phyloP scores from a whole-genome alignment of 495 filamentous ascomycete species.

The Penicillium coprophilum region DNA sequence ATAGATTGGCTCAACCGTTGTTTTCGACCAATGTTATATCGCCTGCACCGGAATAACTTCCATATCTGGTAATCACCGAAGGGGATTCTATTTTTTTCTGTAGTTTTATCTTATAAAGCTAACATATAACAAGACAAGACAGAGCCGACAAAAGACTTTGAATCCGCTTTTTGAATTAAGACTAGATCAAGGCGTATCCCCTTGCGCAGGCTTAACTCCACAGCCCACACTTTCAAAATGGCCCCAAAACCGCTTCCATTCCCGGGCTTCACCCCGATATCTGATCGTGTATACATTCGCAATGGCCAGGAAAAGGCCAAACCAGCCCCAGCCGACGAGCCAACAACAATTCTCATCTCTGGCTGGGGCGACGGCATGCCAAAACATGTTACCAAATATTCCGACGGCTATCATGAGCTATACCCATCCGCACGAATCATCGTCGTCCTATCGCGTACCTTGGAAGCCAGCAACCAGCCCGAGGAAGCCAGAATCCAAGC shows the following conservation, averaged over 20 bases:
- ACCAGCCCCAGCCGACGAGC: slow-evolving; percentile 20
- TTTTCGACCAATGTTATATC: neutral
- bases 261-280: slow-evolving; percentile 30
- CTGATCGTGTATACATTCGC: slow-evolving; percentile 30
- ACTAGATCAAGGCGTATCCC: neutral
- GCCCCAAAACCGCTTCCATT: slow-evolving; percentile 27
- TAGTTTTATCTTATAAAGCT: neutral
- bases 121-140: slow-evolving; percentile 2
- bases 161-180: neutral
- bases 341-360: slow-evolving; percentile 41
- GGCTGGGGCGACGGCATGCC: slow-evolving; percentile 57
- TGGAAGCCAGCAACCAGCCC: slow-evolving; percentile 42
- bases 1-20: slow-evolving; percentile 14
- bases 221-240: slow-evolving; percentile 15
- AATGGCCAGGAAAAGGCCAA: slow-evolving; percentile 23
- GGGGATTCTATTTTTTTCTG: neutral
- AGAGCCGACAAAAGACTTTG: neutral
- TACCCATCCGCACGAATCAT: slow-evolving; percentile 47
- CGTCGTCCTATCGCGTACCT: slow-evolving; percentile 49
- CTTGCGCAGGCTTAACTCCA: neutral
- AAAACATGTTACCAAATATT: slow-evolving; percentile 55
- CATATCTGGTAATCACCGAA: neutral
- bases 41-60: slow-evolving; percentile 5
- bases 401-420: slow-evolving; percentile 51
- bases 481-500: slow-evolving; percentile 41